Evolutionary conservation across 495 filamentous ascomycete species (phyloP), one percentile per base, ranked within the genome.

Genomic region (Cudoniella acicularis): DNA sequence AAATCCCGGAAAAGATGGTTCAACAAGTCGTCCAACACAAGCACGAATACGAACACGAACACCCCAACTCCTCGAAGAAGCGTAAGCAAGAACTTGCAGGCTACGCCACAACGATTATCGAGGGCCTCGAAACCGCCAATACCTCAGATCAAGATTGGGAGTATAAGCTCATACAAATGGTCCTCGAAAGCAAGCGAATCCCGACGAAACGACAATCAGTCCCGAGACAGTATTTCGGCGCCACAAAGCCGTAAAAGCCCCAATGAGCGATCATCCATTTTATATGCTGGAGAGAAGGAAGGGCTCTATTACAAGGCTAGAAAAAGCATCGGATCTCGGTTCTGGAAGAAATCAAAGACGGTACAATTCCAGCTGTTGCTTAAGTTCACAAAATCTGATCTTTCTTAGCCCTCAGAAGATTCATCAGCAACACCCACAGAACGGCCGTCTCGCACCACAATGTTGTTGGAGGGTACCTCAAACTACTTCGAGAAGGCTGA

Each of bases 1-100:
- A 51, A 51, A 27, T 47, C 13, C 26, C 58, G 13, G 61, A 68
- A 23, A 53, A 6, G 6, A 36, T 66, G 27, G 72, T 67, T 60
- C 69, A 63, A 47, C 30, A 36, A 36, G 30, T 36, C 30, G 30
- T 13, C 30, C 30, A 4, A 36, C 30, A 4, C 30, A n/a, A n/a
- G n/a, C n/a, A n/a, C n/a, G n/a, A n/a, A n/a, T n/a, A n/a, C n/a
- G n/a, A n/a, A 36, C 30, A 36, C 4, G 4, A 36, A 13, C 13
- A 36, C 30, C 13, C 49, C 66, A 49, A 67, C 59, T 47, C 67
- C 25, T 40, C 4, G 36, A 17, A 16, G 4, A 10, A 48, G 45
- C 24, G 11, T 49, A 21, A 27, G 23, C 64, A 43, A 66, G 53
- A 18, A 54, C 41, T 17, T 20, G 30, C 48, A 61, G 36, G 53